Conservation (phyloP, 2,329 filamentous ascomycete genomes). For the Cephalotrichum gorgonifer region DNA sequence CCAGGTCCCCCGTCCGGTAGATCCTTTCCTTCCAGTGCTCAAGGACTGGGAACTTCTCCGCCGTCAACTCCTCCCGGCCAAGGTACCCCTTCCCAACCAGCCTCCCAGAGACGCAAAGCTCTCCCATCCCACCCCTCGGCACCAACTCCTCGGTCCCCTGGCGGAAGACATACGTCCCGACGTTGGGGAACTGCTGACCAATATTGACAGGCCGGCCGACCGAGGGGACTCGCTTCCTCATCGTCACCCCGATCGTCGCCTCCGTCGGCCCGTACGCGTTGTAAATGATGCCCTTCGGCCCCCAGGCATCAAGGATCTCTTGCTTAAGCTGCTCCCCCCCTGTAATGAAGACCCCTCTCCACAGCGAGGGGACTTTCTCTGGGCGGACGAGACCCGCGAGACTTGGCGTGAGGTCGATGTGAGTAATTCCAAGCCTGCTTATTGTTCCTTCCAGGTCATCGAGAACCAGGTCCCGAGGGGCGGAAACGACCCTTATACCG, state of each 20-base stretch:
- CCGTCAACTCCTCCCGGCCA: constrained; percentile 66
- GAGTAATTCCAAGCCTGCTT: constrained; percentile 63
- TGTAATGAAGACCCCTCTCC: constrained; percentile 81
- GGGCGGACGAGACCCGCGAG: constrained; percentile 70
- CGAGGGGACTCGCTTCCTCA: constrained; percentile 68
- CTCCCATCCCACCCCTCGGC: constrained; percentile 67
- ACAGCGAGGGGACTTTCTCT: constrained; percentile 68
- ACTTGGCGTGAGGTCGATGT: constrained; percentile 86
- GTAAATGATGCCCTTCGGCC: constrained; percentile 68
- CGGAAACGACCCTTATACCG: constrained; percentile 73
- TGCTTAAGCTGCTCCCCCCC: constrained; percentile 82
- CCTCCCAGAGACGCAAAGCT: constrained; percentile 79
- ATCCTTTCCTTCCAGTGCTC: constrained; percentile 47
- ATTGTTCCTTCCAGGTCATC: constrained; percentile 72
- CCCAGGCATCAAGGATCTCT: constrained; percentile 83
- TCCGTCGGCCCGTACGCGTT: constrained; percentile 92
- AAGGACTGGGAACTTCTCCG: constrained; percentile 63
- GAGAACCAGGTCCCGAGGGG: constrained; percentile 73
- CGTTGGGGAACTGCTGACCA: constrained; percentile 76
- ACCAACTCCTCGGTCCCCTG: constrained; percentile 63
- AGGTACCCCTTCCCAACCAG: constrained; percentile 86
- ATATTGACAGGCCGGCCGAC: constrained; percentile 83
- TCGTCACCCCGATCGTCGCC: constrained; percentile 85
- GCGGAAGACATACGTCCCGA: constrained; percentile 69
- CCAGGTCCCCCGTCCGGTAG: constrained; percentile 84